Base-by-base conservation (phyloP, 1,284 basidiomycete species). In the Phellopilus nigrolimitatus region DNA sequence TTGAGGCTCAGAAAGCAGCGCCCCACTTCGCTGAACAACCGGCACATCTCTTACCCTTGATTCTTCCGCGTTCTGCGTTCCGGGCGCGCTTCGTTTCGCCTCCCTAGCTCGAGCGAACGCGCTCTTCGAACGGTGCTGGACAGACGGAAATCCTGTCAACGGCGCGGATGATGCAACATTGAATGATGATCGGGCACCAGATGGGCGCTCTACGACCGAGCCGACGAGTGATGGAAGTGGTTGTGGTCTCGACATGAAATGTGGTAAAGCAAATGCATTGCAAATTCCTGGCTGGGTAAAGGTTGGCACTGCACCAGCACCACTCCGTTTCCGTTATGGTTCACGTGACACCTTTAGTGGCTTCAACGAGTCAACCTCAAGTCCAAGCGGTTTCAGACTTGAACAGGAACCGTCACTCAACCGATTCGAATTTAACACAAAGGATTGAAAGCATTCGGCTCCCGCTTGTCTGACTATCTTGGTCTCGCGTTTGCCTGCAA, bases 161-260 rank as follows among this genome's bases (percentile, higher is more conserved):
- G 69, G 65, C 33, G 61, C 59, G 34, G 65, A 57, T 12, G 71
- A 64, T 2, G 67, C 56, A 8, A 63, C 47, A 9, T 36, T 42
- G 33, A 19, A 28, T 24, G 65, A 55, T 0, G 70, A 58, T 25
- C 62, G 58, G 19, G 61, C 58, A 12, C 68, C 59, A 0, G 61
- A 58, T 40, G 72, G 78, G 25, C 82, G 74, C 64, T 84, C 82
- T 46, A 80, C 62, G 2, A 84, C 74, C 4, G 80, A 76, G 19
- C 82, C 81, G 30, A 84, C 65, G 31, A 83, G 64, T 27, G 44
- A 44, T 51, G 37, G 39, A 65, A 30, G 43, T 39, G 33, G 40
- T 42, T 36, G 31, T 44, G 40, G n/a, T n/a, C n/a, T n/a, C n/a
- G n/a, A 28, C 47, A 54, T 54, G 33, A 49, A 31, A 5, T 44